Evolutionary conservation across 1,284 basidiomycete genomes (phyloP), one percentile per base, ranked within the genome.

Genomic region (Melampsora abietis-canadensis): DNA sequence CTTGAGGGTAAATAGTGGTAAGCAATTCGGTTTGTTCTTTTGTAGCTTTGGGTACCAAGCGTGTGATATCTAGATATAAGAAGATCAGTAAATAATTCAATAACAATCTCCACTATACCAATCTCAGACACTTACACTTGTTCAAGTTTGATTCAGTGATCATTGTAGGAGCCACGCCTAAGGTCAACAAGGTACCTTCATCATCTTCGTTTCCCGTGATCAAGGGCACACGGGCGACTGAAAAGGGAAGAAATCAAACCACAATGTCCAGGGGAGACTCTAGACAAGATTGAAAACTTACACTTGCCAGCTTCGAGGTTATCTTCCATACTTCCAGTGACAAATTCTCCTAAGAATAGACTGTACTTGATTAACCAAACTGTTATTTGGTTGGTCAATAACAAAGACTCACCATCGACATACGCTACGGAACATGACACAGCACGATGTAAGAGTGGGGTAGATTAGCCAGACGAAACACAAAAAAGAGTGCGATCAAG

Each of bases 111-210:
- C n/a, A n/a, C n/a, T n/a, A n/a, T n/a, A n/a, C n/a, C 10, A 8
- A 40, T 40, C 8, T 6, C n/a, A n/a, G n/a, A n/a, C n/a, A 44
- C 70, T 47, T 24, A 75, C 72, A 75, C 3, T 8, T 46, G 6
- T 63, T 66, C 24, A 75, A 40, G 3, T 75, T 63, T 10, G 66
- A 48, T 75, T 75, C 64, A 12, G 15, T 67, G 64, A 19, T 37
- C 8, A 75, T 21, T 15, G 30, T 6, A 31, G 72, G 14, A 61
- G 57, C 44, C 34, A 66, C 27, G 24, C 72, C 48, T 10, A 75
- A 37, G 24, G 54, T 63, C 31, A 75, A 67, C 12, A 66, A 44
- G 12, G 72, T 67, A 12, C 64, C 72, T 75, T 75, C 72, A 51
- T 75, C 72, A 19, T 59, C 48, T 7, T 30, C 19, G 14, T 37